Evolutionary conservation across 306 rosid species (phyloP).

Genomic region (Calophaca sinica): DNA sequence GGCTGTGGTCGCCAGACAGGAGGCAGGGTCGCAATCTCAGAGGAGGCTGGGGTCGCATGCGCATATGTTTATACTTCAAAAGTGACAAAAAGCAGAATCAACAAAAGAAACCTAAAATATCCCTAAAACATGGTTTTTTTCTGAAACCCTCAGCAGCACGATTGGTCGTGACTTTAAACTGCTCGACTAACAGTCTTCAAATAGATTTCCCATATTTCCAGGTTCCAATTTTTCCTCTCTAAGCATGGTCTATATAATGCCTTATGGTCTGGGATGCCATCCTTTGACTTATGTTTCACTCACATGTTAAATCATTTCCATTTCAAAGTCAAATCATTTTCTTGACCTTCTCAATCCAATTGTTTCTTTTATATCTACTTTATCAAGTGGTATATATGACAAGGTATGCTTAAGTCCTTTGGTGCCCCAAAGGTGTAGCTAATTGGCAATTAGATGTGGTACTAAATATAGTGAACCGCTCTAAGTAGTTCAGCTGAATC

Average conservation of each 20-base stretch:
- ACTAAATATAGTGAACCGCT: not conserved
- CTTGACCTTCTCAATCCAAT: constrained; percentile 12
- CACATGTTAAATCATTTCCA: constrained; percentile 4
- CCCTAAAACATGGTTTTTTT: too few species aligned
- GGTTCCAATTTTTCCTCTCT: constrained; percentile 29
- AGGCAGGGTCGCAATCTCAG: too few species aligned
- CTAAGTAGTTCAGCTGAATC: constrained; percentile 12
- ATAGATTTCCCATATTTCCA: not conserved
- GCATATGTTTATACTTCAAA: too few species aligned
- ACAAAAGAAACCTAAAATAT: too few species aligned
- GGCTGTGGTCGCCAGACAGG: too few species aligned
- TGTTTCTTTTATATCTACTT: constrained; percentile 22
- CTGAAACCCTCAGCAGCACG: too few species aligned
- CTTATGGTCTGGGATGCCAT: constrained; percentile 13
- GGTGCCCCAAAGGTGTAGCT: constrained; percentile 10
- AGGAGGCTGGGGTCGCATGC: too few species aligned
- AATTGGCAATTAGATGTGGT: not conserved
- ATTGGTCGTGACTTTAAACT: too few species aligned
- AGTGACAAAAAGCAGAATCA: too few species aligned
- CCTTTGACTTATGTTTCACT: constrained; percentile 30
- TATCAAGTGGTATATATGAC: constrained; percentile 17
- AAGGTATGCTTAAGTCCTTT: not conserved
- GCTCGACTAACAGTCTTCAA: too few species aligned
- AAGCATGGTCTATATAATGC: constrained; percentile 15
- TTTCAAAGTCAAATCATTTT: constrained; percentile 29